Evolutionary conservation across 768 basidiomycete genomes (phyloP).

Genomic region (Tubosaeta brunneosetosa): DNA sequence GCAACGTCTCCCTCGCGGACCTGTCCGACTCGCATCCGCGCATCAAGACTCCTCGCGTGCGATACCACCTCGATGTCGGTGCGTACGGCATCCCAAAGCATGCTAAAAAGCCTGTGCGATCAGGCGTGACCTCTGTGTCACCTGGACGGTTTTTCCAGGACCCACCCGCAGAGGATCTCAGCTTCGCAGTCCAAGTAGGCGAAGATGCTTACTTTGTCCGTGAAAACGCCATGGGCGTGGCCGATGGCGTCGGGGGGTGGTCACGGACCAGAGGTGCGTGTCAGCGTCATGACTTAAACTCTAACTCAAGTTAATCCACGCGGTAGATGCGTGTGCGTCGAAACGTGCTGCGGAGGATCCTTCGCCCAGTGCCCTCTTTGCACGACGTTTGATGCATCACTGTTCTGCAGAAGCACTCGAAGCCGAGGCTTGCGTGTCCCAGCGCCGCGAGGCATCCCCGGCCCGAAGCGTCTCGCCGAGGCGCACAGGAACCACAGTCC

Average conservation of each 20-base stretch:
- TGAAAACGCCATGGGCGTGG: slow-evolving; percentile 86
- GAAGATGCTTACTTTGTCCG: slow-evolving; percentile 88
- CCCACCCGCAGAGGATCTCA: slow-evolving; percentile 30
- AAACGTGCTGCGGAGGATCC: slow-evolving; percentile 35
- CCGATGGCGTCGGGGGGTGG: slow-evolving; percentile 96
- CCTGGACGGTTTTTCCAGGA: slow-evolving; percentile 29
- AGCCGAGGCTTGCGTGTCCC: slow-evolving; percentile 5
- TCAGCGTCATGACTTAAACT: slow-evolving; percentile 11
- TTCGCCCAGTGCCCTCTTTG: slow-evolving; percentile 56
- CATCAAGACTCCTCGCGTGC: slow-evolving; percentile 29
- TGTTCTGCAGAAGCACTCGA: slow-evolving; percentile 55
- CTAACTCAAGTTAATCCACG: neutral
- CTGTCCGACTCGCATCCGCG: slow-evolving; percentile 27
- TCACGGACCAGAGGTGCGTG: slow-evolving; percentile 41
- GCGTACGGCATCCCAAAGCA: slow-evolving; percentile 84
- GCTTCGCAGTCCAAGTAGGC: slow-evolving; percentile 73
- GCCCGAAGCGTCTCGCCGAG: slow-evolving; percentile 43
- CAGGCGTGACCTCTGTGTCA: slow-evolving; percentile 24
- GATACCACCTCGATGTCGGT: slow-evolving; percentile 64
- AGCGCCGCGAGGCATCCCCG: slow-evolving; percentile 31
- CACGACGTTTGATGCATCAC: slow-evolving; percentile 80
- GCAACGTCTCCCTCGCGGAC: slow-evolving; percentile 23
- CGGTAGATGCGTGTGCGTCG: slow-evolving; percentile 18
- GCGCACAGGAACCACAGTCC: slow-evolving; percentile 29
- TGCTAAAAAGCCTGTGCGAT: slow-evolving; percentile 21